These are phyloP conservation scores for Pseudonectria foliicola DNA, from an alignment of 2,329 filamentous ascomycete genomes.

Conservation along the genomic window DNA sequence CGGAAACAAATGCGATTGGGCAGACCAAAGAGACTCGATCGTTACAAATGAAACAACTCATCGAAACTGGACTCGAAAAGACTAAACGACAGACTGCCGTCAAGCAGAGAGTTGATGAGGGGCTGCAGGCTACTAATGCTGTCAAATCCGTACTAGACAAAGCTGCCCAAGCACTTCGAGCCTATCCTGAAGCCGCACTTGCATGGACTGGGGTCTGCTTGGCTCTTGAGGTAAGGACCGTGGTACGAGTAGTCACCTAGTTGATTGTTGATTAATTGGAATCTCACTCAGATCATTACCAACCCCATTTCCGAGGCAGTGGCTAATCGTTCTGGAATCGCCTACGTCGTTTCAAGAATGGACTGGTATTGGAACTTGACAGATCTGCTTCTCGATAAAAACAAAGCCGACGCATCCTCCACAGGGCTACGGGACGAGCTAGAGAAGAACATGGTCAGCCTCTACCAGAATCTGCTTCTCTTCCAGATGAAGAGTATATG, in stretches of 20 bases:
- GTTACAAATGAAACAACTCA: conserved; percentile 4
- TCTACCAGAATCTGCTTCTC: conserved; percentile 33
- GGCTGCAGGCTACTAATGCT: background rate
- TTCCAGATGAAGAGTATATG: conserved; percentile 36
- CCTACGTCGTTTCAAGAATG: conserved; percentile 27
- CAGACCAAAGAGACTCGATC: background rate
- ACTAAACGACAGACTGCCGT: background rate
- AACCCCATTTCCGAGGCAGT: conserved; percentile 21
- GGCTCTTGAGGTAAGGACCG: conserved; percentile 23
- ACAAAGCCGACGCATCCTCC: conserved; percentile 6
- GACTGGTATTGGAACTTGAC: conserved; percentile 30
- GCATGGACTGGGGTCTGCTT: conserved; percentile 30
- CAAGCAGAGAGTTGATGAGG: conserved; percentile 1
- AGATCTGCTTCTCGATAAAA: conserved; percentile 18
- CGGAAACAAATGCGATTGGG: conserved; percentile 1
- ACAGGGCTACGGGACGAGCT: conserved; percentile 15
- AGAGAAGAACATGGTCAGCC: conserved; percentile 22
- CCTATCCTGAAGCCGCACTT: conserved; percentile 26
- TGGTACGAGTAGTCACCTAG: too few species aligned
- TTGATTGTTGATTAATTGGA: background rate
- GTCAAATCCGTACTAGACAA: conserved; percentile 5
- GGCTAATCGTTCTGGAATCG: conserved; percentile 24
- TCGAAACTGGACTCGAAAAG: conserved; percentile 3
- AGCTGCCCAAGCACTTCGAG: conserved; percentile 22
- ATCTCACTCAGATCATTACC: conserved; percentile 19